phyloP scores from a whole-genome alignment of 148 eudicot genomes.

The Drosera capensis region DNA sequence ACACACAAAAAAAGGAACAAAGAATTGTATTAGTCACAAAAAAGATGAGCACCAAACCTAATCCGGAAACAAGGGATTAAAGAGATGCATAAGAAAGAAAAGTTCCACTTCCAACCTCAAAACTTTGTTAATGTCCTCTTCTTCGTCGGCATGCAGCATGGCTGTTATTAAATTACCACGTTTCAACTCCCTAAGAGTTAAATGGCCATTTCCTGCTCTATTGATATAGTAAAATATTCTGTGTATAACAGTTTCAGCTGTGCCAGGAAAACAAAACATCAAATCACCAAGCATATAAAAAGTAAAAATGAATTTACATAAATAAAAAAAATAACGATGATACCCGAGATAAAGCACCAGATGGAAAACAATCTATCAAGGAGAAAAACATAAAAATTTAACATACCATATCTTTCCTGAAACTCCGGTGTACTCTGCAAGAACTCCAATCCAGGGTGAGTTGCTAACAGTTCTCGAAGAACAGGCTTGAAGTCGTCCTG shows the following conservation, averaged over 20 bases:
- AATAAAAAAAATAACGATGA: background rate
- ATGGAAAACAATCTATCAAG: background rate
- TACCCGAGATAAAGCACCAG: background rate
- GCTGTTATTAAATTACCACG: conserved; percentile 80
- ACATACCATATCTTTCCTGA: conserved; percentile 90
- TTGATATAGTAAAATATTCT: conserved; percentile 92
- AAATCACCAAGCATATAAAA: background rate
- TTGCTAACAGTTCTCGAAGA: conserved; percentile 76
- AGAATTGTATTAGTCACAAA: no score
- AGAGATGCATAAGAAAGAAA: background rate
- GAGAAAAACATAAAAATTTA: background rate
- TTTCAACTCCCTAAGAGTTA: conserved; percentile 87
- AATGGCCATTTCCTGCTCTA: conserved; percentile 80
- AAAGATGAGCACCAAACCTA: no score
- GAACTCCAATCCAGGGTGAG: conserved; percentile 95
- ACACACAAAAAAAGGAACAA: conserved; percentile 3
- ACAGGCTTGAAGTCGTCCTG: conserved; percentile 91
- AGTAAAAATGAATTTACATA: background rate
- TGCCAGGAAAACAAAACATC: conserved; percentile 10
- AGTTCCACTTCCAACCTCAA: no score
- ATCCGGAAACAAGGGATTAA: background rate
- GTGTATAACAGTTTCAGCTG: conserved; percentile 99
- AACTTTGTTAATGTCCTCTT: conserved; percentile 96
- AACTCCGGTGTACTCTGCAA: conserved; percentile 89
- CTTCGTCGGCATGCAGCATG: conserved; percentile 97